phyloP scores from a whole-genome alignment of 116 monocot species.

The Dioscorea cayenensis region DNA sequence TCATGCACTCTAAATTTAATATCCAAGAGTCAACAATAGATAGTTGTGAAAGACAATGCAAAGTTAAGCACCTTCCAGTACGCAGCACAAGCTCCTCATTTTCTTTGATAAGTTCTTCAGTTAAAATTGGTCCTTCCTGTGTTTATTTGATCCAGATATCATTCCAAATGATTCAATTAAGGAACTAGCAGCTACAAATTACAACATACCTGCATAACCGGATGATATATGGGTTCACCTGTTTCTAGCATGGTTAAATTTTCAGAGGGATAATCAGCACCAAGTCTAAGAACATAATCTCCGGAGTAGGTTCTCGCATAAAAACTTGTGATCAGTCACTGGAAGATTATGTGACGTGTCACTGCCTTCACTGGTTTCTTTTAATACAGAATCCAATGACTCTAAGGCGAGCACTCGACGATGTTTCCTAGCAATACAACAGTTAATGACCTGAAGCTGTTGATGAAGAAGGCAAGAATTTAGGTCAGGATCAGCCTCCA shows the following conservation, averaged over 20 bases:
- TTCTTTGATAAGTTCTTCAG: conserved; percentile 86
- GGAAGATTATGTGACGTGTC: background rate
- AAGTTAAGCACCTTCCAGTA: conserved; percentile 60
- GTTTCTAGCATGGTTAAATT: conserved; percentile 82
- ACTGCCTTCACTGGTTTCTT: conserved; percentile 19
- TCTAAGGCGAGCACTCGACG: conserved; percentile 39
- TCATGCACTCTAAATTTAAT: no score
- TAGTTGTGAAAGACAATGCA: no score
- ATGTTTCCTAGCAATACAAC: conserved; percentile 76
- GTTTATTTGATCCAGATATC: background rate
- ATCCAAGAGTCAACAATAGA: no score
- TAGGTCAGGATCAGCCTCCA: conserved; percentile 77
- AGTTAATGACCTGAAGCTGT: conserved; percentile 79
- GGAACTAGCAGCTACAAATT: background rate
- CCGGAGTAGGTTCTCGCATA: conserved; percentile 56
- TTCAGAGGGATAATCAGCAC: conserved; percentile 59
- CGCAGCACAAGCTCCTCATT: conserved; percentile 76
- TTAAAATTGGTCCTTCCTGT: conserved; percentile 83
- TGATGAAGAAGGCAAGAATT: conserved; percentile 79
- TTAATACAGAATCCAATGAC: conserved; percentile 42
- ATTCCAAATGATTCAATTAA: background rate
- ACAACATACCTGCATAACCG: conserved; percentile 57
- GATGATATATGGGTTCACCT: conserved; percentile 76
- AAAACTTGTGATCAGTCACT: background rate
- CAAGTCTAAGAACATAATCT: conserved; percentile 66